These are phyloP conservation scores for Suillus lakei DNA, from an alignment of 768 basidiomycete genomes.

Conservation along the genomic window DNA sequence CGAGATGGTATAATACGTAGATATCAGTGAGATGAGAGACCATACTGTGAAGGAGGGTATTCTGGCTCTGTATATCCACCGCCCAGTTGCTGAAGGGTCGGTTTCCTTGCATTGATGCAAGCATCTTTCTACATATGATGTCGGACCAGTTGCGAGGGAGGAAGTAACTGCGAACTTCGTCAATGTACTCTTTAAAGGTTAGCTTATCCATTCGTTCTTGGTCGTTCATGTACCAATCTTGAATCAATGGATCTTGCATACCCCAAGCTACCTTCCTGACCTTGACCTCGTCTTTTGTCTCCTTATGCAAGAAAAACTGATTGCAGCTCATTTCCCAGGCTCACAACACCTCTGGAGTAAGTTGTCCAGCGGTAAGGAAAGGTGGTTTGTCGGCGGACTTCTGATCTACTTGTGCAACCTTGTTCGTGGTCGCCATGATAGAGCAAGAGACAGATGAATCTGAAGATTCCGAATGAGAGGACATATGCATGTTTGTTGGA, in stretches of 20 bases:
- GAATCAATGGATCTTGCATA: constrained; percentile 9
- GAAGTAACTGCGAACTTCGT: constrained; percentile 2
- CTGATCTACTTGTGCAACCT: neutral
- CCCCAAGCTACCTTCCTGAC: constrained; percentile 2
- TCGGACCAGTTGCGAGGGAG: constrained; percentile 14
- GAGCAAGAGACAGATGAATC: too few species aligned
- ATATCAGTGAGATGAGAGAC: constrained; percentile 13
- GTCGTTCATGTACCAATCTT: constrained; percentile 14
- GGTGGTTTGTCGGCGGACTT: neutral
- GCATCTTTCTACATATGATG: neutral
- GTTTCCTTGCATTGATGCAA: constrained; percentile 9
- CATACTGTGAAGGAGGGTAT: constrained; percentile 18
- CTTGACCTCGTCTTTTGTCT: neutral
- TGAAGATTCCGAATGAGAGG: too few species aligned
- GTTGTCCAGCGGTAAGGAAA: constrained; percentile 4
- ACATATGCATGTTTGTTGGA: too few species aligned
- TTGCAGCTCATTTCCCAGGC: constrained; percentile 10
- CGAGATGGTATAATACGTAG: constrained; percentile 17
- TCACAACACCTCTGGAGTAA: constrained; percentile 5
- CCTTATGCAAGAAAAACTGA: constrained; percentile 7
- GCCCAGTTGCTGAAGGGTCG: constrained; percentile 18
- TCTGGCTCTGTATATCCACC: constrained; percentile 13
- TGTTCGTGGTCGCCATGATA: too few species aligned
- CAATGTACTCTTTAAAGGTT: constrained; percentile 9
- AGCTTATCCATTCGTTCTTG: neutral